phyloP scores from a whole-genome alignment of 176 grass and related monocot species.

The Oryza longistaminata region DNA sequence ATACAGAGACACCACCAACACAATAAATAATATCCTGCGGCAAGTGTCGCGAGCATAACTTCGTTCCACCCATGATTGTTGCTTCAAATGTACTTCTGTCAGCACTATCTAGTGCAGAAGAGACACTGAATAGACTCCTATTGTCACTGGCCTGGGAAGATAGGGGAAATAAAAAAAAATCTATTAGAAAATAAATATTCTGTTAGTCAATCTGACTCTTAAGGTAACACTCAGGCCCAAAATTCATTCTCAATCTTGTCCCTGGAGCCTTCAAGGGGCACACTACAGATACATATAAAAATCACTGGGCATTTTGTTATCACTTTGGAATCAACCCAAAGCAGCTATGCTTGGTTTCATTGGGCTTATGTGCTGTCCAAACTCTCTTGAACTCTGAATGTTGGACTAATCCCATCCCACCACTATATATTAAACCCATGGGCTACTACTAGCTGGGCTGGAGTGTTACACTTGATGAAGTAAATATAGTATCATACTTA shows the following conservation, averaged over 20 bases:
- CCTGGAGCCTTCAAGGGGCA: background rate
- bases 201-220: conserved; percentile 2
- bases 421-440: background rate
- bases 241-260: conserved; percentile 19
- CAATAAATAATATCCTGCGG: conserved; percentile 99
- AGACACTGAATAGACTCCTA: conserved; percentile 81
- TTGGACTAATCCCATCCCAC: background rate
- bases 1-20: conserved; percentile 95
- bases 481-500: conserved; percentile 30
- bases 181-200: conserved; percentile 5
- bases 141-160: conserved; percentile 64
- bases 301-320: background rate
- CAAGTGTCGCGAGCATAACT: conserved; percentile 78
- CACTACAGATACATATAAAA: conserved; percentile 13
- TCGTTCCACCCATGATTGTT: conserved; percentile 75
- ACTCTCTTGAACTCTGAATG: conserved; percentile 10
- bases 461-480: conserved; percentile 28
- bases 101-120: conserved; percentile 62
- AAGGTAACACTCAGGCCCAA: background rate
- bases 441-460: background rate
- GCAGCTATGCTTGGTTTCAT: conserved; percentile 6
- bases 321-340: background rate
- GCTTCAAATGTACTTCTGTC: conserved; percentile 85
- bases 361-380: background rate
- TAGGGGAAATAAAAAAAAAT: background rate